Evolutionary conservation across 1,284 basidiomycete genomes (phyloP), one percentile per base, ranked within the genome.

Genomic region (Apiotrichum gracile): DNA sequence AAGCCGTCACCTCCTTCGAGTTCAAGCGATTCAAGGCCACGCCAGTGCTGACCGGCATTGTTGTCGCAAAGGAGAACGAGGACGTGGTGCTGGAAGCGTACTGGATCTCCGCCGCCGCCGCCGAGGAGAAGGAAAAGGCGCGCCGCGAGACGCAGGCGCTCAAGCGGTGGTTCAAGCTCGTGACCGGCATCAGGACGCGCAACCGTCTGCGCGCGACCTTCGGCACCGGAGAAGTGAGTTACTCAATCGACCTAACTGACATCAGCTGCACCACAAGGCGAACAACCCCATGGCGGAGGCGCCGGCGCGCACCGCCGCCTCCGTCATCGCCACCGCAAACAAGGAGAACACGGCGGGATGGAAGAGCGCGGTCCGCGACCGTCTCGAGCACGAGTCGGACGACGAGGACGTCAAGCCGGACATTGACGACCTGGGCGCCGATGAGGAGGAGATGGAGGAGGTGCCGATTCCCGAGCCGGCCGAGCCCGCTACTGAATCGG

Each of bases 21-120:
- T 98, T 98, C 77, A 75, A 74, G 54, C 88, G 86, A 65, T 93
- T 92, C 71, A 84, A 88, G 19, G 92, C 93, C 0, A 83, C 84
- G 54, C 94, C 94, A 5, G 80, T 91, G 60, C 79, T 96, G 44
- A 83, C 84, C 29, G 94, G 94, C 21, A 82, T 97, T 17, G 91
- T 98, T 17, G 80, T 93, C 17, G 88, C 93, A 10, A 78, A 79
- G 44, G 89, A 92, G 72, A 84, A 91, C 62, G 86, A 91, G 69
- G 77, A 80, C 5, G 69, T 80, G 5, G 71, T 96, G n/a, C 75
- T 91, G 37, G 88, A 93, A 85, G 91, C 91, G 2, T 96, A 86
- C 62, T 86, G 84, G 82, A 86, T 87, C 73, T 83, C 85, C 12
- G 86, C 90, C 62, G 83, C 85, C 56, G 81, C 83, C 29, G 86